Base-by-base conservation (phyloP, 805 yeast species). In the Saturnispora serradocipensis region DNA sequence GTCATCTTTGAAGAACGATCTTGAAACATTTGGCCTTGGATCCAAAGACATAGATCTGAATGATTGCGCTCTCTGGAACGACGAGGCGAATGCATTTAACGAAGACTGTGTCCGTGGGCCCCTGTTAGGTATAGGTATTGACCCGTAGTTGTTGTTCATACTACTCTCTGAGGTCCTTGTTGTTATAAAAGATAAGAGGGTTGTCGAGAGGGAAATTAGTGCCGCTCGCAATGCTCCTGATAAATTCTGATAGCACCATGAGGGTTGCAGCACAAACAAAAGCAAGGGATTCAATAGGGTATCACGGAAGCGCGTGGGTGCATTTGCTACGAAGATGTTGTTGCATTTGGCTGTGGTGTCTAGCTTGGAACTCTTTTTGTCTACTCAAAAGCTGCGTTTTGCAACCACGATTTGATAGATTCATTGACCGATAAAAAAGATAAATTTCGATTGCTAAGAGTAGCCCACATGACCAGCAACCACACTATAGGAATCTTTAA, bases 1-100 rank as follows among this genome's bases (percentile, higher is more conserved):
- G 54, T 72, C 76, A 59, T 72, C 78, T 59, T 63, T 72, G 62
- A 86, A 84, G 56, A 76, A 86, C 0, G 89, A 82, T 57, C 95
- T 69, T 30, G 75, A 69, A 7, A 80, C 77, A 59, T 74, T 78
- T 57, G 85, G 80, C 35, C 76, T 72, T 27, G 75, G 74, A 58
- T 77, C 82, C 28, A 76, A 59, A 11, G 80, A 76, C 46, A 76
- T 59, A 11, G 80, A 76, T 46, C 76, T 72, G 63, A 75, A 77
- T 3, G 88, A 79, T 63, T 86, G 91, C 1, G 95, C 93, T 63
- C 96, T 75, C 39, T 81, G 77, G 61, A 76, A 80, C 0, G 95
- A 87, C 13, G 86, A 79, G 1, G 95, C 95, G 67, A 88, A 88
- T 51, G 86, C 80, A 53, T 83, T 81, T 42, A 88, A 18, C 11